Base-by-base conservation (phyloP, 73 alveolate genomes). In the Stentor coeruleus region DNA sequence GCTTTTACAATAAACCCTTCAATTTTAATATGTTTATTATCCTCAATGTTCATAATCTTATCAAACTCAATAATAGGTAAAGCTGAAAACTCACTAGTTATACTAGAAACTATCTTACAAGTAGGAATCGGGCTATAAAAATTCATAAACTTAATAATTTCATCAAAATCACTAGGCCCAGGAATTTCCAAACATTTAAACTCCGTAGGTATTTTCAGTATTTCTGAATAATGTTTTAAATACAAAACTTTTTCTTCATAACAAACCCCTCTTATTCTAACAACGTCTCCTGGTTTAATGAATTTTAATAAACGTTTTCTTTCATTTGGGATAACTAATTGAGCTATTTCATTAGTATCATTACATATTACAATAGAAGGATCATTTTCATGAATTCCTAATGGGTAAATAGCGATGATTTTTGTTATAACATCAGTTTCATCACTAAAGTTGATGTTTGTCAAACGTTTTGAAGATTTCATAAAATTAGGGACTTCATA, bases 1-100 rank as follows among this genome's bases (percentile, higher is more conserved):
- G 33, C 15, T 66, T 66, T 66, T 66, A 66, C 39, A 0, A 66
- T 31, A 31, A 66, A 66, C 15, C 79, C 79, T 66, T 66, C 79
- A 66, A 66, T 2, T 31, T 31, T 66, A 66, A 66, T 20, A 40
- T 26, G n/a, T 1, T 20, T 66, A 1, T 31, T 31, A 26, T 66
- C n/a, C 1, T 20, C 33, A 14, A 66, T 11, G 73, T 57, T 0
- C 0, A 20, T 20, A 20, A 66, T 37, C 33, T 31, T 66, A 0
- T 20, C 11, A 33, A 66, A 66, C n/a, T 37, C 20, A 20, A 66
- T 31, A 20, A 66, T 66, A 0, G 79, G 79, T 14, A 31, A 37
- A 28, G 79, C n/a, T 33, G n/a, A 11, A 26, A 66, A 20, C 2
- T 66, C 37, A 20, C 15, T 20, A 31, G 40, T 26, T 1, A 66